Evolutionary conservation across 2,329 filamentous ascomycete genomes (phyloP), one percentile per base, ranked within the genome.

Genomic region (Karstenula rhodostoma): DNA sequence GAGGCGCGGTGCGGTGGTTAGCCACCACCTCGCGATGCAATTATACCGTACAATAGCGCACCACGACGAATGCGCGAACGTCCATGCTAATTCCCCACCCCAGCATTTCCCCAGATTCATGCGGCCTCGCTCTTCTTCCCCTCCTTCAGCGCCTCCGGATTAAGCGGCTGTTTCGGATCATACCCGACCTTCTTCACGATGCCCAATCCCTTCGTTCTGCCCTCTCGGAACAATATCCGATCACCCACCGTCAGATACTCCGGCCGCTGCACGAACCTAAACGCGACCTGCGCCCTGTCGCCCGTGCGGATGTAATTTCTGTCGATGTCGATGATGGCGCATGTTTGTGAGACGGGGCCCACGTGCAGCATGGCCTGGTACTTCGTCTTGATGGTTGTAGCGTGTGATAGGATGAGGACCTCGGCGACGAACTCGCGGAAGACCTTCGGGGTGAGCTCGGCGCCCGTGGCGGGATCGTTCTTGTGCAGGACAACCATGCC

Each of bases 341-440:
- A 99, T 0, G 95, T 99, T 80, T 99, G 95, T 43, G 91, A 93
- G 46, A 99, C 91, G 0, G 95, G 92, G 0, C 95, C 95, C 4
- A 99, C 94, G 71, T 99, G 95, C 23, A 99, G 85, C 94, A 98
- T 99, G 0, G 95, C 95, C 81, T 99, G 95, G 68, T 99, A 99
- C 71, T 93, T 94, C 0, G 89, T 93, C 78, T 96, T 95, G 78
- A 99, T 99, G 46, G 95, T 99, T 0, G 95, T 99, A 0, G 94
- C 93, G 73, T 99, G 95, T 4, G 92, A 96, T 7, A 99, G 84
- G 67, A 99, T 98, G 23, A 99, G 84, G 1, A 99, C 95, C 89
- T 95, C 65, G 82, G 91, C 70, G 74, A 82, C 77, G 61, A 85
- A 85, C 58, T 84, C 82, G 58, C 82, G 79, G 69, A 82, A 80